A percentile compares a stretch with the other conserved stretches of the same genome.
phyloP scores from a whole-genome alignment of 345 rosid genomes.

The Populus davidiana region DNA sequence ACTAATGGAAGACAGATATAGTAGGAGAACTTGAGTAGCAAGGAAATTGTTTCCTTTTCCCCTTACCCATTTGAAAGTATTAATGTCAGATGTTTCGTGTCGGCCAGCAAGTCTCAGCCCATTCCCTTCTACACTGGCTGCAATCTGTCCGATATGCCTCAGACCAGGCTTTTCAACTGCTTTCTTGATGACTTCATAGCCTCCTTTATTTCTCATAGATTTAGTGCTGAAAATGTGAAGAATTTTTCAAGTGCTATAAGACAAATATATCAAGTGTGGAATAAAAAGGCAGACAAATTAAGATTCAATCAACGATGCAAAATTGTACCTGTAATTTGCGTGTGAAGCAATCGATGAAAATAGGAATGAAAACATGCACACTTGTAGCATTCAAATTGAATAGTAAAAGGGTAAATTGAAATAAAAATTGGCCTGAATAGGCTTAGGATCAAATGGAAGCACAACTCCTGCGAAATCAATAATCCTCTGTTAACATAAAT shows the following conservation, averaged over 20 bases:
- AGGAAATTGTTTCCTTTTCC: neutral
- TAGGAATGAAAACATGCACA: neutral
- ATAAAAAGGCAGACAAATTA: neutral
- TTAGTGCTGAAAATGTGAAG: constrained; percentile 7
- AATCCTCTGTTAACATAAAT: constrained; percentile 17
- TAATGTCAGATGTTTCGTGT: constrained; percentile 24
- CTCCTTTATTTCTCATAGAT: constrained; percentile 23
- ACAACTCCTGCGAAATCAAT: constrained; percentile 24
- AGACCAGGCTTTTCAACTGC: constrained; percentile 18
- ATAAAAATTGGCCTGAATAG: neutral
- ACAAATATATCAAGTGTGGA: neutral
- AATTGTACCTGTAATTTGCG: constrained; percentile 20
- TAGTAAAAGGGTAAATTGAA: neutral
- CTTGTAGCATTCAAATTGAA: neutral
- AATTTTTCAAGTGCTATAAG: neutral
- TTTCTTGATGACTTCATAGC: constrained; percentile 14
- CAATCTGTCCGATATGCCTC: constrained; percentile 14
- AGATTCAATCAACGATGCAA: neutral
- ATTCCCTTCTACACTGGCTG: constrained; percentile 23
- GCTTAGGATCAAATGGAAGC: constrained; percentile 21
- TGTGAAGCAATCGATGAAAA: neutral
- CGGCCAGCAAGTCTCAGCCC: constrained; percentile 15
- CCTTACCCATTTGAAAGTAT: constrained; percentile 16
- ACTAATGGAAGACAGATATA: neutral
- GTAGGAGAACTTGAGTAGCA: neutral